Base-by-base conservation (phyloP, 768 basidiomycete species). In the Pholiota microspora region DNA sequence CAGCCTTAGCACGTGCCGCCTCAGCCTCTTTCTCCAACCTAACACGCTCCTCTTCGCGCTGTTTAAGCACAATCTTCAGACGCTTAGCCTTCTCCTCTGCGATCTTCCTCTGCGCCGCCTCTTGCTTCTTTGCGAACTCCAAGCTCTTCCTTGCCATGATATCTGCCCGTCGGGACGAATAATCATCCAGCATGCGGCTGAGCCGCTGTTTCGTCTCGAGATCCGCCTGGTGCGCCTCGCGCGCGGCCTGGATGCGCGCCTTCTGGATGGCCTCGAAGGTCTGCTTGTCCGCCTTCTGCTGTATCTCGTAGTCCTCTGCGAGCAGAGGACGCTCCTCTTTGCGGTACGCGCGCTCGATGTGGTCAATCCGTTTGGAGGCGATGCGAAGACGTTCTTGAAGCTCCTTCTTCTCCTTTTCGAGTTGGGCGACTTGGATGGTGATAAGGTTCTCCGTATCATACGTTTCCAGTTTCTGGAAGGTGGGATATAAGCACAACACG, bases 381-480 rank as follows among this genome's bases (percentile, higher is more conserved):
- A 95, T 83, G 21, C 93, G 86, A 45, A 96, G 78, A 18, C 89
- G 82, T 63, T 94, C 90, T 54, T 79, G 80, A 59, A 92, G 76
- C 61, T 94, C 90, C 63, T 84, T 88, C 79, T 94, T 96, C 74
- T 98, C 95, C 74, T 96, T 97, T 75, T 97, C 97, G 42, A 98
- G 79, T 66, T 98, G 94, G 60, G 93, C 87, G 32, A 97, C 94
- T 69, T 97, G 94, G 61, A 97, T 83, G 27, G 81, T 83, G 69
- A 98, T 88, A 58, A 98, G 82, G 45, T 84, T 84, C 63, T 91
- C 88, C 7, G 93, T 94, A 69, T 92, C 92, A 57, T 90, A 77
- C 48, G 83, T 84, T 62, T 92, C 89, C 69, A 94, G 79, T 65
- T 89, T 86, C 89, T 93, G 58, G 16, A 49, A 29, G 51, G 28